A percentile compares a stretch with the other conserved stretches of the same genome.
Evolutionary conservation across 352 stramenopile genomes (phyloP).

Genomic region (Globisporangium paddicum): DNA sequence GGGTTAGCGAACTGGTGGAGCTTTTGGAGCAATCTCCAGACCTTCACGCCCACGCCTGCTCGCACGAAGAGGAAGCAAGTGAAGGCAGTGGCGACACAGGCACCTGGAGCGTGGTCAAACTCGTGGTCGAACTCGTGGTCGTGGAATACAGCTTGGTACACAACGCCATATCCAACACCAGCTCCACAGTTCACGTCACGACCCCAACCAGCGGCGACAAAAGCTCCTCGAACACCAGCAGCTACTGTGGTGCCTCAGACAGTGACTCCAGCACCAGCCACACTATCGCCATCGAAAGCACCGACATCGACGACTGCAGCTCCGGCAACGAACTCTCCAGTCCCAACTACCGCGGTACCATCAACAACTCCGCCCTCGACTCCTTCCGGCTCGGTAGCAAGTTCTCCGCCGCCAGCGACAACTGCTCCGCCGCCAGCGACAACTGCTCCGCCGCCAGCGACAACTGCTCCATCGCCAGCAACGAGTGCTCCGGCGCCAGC

Average conservation of each 20-base stretch:
- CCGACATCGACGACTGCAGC: background rate
- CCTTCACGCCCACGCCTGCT: background rate
- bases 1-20: conserved; percentile 3
- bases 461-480: background rate
- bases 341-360: background rate
- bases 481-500: background rate
- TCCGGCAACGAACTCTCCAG: background rate
- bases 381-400: background rate
- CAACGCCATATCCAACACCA: background rate
- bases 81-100: background rate
- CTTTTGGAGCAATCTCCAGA: background rate
- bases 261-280: background rate
- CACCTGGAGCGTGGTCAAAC: too few species aligned
- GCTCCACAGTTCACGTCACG: background rate
- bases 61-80: background rate
- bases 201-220: background rate
- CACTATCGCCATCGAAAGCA: background rate
- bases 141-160: background rate
- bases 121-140: too few species aligned
- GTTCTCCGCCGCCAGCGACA: background rate
- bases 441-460: background rate
- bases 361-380: background rate
- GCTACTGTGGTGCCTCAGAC: background rate
- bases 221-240: background rate
- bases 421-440: background rate